Conservation (phyloP, 345 rosid species). For the Bruguiera gymnorhiza region DNA sequence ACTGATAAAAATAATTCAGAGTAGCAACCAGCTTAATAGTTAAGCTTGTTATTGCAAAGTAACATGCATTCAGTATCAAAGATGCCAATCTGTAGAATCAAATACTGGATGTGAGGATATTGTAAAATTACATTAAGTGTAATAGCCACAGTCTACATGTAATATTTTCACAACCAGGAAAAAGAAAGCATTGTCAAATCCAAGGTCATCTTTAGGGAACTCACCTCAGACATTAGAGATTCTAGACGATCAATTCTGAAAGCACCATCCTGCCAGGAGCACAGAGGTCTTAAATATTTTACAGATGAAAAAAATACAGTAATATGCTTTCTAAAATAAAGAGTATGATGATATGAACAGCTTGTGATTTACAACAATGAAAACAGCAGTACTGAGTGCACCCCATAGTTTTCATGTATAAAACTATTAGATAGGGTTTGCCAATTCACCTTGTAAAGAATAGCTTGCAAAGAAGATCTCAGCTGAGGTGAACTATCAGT, state of each 20-base stretch:
- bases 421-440: neutral
- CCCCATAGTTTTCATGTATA: neutral
- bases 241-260: conserved; percentile 93
- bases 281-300: conserved; percentile 4
- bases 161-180: neutral
- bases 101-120: too few relatives aligned
- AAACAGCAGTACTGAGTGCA: neutral
- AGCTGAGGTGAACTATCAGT: conserved; percentile 85
- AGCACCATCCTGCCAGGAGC: conserved; percentile 61
- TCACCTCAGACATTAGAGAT: conserved; percentile 78
- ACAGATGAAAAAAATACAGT: neutral
- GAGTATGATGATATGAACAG: neutral
- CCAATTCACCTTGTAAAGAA: conserved; percentile 70
- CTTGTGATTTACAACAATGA: neutral
- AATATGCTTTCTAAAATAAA: neutral
- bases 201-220: conserved; percentile 2
- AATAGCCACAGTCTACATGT: too few relatives aligned
- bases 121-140: too few relatives aligned
- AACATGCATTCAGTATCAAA: too few relatives aligned
- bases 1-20: too few relatives aligned
- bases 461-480: conserved; percentile 63
- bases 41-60: too few relatives aligned
- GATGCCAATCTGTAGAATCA: too few relatives aligned
- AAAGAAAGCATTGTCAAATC: conserved; percentile 10
- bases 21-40: too few relatives aligned